Percentiles rank a stretch among this genome's conserved stretches.
These are phyloP conservation scores for Aphanomyces invadans DNA, from an alignment of 352 stramenopile species.

Conservation along the genomic window DNA sequence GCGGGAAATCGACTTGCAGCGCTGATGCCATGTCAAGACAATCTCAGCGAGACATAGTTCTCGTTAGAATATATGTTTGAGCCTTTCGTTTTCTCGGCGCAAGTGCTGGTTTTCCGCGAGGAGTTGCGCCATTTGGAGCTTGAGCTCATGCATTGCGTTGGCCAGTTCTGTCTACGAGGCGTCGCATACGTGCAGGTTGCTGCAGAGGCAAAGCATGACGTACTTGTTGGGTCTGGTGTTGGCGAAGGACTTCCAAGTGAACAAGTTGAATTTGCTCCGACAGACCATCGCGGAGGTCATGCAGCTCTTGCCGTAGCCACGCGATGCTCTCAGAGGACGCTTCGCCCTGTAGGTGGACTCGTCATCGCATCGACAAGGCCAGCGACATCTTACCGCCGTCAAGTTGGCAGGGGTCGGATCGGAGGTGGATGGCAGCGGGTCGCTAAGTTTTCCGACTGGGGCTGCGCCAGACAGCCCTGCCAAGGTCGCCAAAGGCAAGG, in stretches of 20 bases:
- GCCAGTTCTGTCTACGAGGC: neutral
- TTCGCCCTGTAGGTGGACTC: no score
- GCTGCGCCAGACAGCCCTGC: no score
- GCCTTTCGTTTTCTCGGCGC: slow-evolving; percentile 7
- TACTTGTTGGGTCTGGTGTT: slow-evolving; percentile 16
- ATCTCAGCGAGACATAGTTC: no score
- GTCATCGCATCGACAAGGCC: no score
- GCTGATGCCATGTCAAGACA: no score
- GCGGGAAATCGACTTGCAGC: no score
- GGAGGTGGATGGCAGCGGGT: no score
- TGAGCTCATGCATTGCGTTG: neutral
- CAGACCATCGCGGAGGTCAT: neutral
- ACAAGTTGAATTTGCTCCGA: slow-evolving; percentile 8
- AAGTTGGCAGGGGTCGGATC: no score
- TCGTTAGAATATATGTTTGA: slow-evolving; percentile 6
- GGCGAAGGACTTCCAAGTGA: slow-evolving; percentile 9
- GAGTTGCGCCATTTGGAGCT: neutral
- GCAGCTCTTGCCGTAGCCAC: neutral
- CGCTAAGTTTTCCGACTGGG: no score
- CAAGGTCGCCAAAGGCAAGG: no score
- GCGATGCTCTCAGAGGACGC: no score
- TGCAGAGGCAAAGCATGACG: neutral
- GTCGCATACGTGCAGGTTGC: neutral
- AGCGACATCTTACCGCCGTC: no score
- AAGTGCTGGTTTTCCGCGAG: slow-evolving; percentile 3